These are phyloP conservation scores for Solanum clarkiae DNA, from an alignment of 257 asterid genomes.

Conservation along the genomic window DNA sequence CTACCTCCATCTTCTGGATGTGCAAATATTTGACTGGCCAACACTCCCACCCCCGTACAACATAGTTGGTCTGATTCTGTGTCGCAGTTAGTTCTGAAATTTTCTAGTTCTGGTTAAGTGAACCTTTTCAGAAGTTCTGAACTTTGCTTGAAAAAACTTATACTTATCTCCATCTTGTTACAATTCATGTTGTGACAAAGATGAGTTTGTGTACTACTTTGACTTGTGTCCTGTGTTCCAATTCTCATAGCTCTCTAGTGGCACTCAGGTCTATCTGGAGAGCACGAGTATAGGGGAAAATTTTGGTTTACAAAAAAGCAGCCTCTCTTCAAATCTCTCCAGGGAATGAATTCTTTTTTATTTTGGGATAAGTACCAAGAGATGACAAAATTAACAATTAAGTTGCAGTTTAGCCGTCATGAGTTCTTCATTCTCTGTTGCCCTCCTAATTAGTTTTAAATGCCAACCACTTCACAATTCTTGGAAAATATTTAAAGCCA, in stretches of 20 bases:
- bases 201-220: not conserved
- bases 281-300: not conserved
- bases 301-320: not conserved
- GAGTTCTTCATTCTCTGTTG: not conserved
- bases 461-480: not conserved
- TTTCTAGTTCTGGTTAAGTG: not conserved
- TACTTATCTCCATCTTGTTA: not conserved
- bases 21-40: not conserved
- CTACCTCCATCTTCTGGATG: not conserved
- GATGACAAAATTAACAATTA: not conserved
- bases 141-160: not conserved
- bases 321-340: not conserved
- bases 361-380: not conserved
- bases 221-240: not conserved
- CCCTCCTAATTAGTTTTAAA: not conserved
- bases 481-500: not conserved
- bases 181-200: not conserved
- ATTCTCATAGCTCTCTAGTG: not conserved
- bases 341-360: not conserved
- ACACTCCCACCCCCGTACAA: not conserved
- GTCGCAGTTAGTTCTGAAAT: not conserved
- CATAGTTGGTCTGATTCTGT: not conserved
- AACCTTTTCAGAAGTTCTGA: not conserved
- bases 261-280: not conserved
- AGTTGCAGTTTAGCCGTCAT: not conserved